Base-by-base conservation (phyloP, 495 filamentous ascomycete genomes). In the Astrothelium macrocarpum region DNA sequence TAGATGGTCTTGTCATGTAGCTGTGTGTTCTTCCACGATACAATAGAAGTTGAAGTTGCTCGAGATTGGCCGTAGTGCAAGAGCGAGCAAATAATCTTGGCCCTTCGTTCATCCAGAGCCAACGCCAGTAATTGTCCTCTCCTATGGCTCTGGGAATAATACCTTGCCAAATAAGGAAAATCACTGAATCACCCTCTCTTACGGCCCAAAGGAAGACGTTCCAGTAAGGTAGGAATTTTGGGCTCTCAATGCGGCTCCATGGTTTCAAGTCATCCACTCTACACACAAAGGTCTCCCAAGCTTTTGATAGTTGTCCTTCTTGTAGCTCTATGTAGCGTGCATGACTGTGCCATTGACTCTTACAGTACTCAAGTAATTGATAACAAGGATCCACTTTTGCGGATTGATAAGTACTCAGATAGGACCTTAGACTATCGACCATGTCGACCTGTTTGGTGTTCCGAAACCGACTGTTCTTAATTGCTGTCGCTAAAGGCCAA, bases 131-230 rank as follows among this genome's bases (percentile, higher is more conserved):
- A 39, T 39, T 14, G 34, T 5, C 14, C 34, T 39, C 34, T 14
- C 14, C 5, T 14, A 39, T 5, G 5, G 5, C 34, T n/a, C n/a
- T n/a, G n/a, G n/a, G n/a, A 14, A 39, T 14, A 14, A 39, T 39
- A 10, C 53, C 32, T 29, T 61, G 59, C 64, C 64, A 65, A 32
- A 65, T 56, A 53, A n/a, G 34, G 25, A 65, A 62, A 32, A 65
- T 32, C 53, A 53, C 39, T 26, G 59, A 49, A 34, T 65, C 59
- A 25, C 32, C 59, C 23, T 65, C 26, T 62, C 64, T 62, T 53
- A 65, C 64, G 14, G 64, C 59, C 64, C 64, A 65, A 62, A 62
- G 5, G 46, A 65, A 65, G 14, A 65, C 62, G 1, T 65, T 53
- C 64, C 64, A 65, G 64, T 62, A 53, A 20, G 64, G 64, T 53